Evolutionary conservation across 805 yeast genomes (phyloP).

Genomic region (Myxozyma vanderwaltii): DNA sequence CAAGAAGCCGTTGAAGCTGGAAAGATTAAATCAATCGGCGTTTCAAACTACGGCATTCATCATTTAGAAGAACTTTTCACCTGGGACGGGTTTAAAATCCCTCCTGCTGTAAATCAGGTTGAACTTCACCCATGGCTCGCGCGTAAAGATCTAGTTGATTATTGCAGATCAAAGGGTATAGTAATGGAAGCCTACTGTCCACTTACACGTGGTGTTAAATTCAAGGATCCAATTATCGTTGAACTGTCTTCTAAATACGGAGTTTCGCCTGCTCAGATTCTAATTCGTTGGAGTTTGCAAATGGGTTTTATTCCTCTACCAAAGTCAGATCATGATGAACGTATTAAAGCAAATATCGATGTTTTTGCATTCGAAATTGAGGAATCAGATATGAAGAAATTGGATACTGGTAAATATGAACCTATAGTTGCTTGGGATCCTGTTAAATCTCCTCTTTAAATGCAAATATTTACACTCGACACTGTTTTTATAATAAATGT

Average conservation of each 20-base stretch:
- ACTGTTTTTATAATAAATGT: too few species aligned
- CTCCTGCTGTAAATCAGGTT: conserved; percentile 74
- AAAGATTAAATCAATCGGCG: conserved; percentile 57
- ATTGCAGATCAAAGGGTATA: conserved; percentile 51
- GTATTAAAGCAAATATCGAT: conserved; percentile 58
- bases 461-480: too few species aligned
- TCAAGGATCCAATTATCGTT: conserved; percentile 43
- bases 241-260: conserved; percentile 46
- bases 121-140: conserved; percentile 56
- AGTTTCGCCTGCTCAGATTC: conserved; percentile 50
- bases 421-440: conserved; percentile 46
- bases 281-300: conserved; percentile 54
- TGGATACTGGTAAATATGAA: conserved; percentile 38
- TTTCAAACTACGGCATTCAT: conserved; percentile 61
- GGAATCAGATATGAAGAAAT: conserved; percentile 38
- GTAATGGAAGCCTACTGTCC: conserved; percentile 65
- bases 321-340: conserved; percentile 55
- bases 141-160: conserved; percentile 49
- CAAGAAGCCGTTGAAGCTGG: conserved; percentile 59
- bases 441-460: conserved; percentile 23
- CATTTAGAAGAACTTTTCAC: conserved; percentile 58
- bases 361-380: conserved; percentile 51
- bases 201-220: conserved; percentile 55
- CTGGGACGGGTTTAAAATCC: conserved; percentile 50
- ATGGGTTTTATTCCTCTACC: conserved; percentile 61